Conservation (phyloP, 371 early-diverging fungal genomes). For the Smittium mucronatum region DNA sequence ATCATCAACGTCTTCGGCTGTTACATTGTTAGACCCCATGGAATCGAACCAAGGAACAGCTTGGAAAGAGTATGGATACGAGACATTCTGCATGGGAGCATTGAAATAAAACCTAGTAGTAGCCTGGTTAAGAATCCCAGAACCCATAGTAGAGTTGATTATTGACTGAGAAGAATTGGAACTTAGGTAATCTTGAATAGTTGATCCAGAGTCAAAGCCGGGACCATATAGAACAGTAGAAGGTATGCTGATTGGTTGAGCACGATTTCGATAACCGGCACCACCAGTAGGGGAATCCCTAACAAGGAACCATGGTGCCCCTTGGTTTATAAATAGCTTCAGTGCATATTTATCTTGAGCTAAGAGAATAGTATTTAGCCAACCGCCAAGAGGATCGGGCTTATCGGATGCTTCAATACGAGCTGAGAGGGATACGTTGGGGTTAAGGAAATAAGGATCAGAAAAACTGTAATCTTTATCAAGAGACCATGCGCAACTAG, state of each 20-base stretch:
- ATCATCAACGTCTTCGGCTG: conserved; percentile 7
- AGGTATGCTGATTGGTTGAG: conserved; percentile 13
- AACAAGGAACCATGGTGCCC: conserved; percentile 26
- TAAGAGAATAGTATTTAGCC: conserved; percentile 25
- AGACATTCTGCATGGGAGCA: neutral
- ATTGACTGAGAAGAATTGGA: neutral
- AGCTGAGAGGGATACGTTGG: conserved; percentile 17
- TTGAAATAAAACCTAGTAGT: conserved; percentile 7
- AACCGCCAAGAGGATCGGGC: conserved; percentile 36
- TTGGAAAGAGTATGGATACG: neutral
- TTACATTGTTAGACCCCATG: neutral
- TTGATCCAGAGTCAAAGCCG: neutral
- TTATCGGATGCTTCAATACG: conserved; percentile 32
- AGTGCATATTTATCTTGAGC: conserved; percentile 10
- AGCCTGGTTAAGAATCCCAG: neutral
- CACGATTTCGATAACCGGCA: conserved; percentile 21
- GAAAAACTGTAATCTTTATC: conserved; percentile 36
- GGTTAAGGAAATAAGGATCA: conserved; percentile 30
- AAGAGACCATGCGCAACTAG: conserved; percentile 35
- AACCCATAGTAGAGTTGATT: neutral
- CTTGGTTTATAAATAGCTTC: conserved; percentile 23
- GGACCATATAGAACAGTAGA: neutral
- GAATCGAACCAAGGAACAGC: conserved; percentile 2
- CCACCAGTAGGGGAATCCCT: conserved; percentile 25
- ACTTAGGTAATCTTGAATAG: neutral